These are phyloP conservation scores for Psilocybe cubensis DNA, from an alignment of 768 basidiomycete species.

Conservation along the genomic window DNA sequence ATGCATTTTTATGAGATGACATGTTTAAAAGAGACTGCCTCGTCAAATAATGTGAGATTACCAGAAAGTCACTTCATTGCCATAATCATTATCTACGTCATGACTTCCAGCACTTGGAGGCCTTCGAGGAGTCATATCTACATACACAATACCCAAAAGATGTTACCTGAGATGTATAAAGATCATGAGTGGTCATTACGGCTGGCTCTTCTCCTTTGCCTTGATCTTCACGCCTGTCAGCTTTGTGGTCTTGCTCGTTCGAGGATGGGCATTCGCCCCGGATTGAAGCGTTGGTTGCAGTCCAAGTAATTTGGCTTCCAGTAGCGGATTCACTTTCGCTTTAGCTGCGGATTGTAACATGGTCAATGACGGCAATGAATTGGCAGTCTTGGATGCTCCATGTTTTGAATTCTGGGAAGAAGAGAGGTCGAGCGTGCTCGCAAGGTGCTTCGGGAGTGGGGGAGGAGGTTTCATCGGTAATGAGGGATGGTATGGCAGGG, in stretches of 20 bases:
- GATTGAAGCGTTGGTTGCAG: background rate
- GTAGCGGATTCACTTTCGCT: background rate
- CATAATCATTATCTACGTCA: too few species aligned
- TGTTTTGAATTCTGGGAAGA: conserved; percentile 6
- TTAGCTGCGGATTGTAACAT: conserved; percentile 8
- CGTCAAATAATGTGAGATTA: background rate
- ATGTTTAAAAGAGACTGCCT: background rate
- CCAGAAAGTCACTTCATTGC: too few species aligned
- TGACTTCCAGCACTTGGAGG: too few species aligned
- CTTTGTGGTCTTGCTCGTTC: conserved; percentile 23
- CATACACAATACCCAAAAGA: background rate
- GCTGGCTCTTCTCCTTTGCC: conserved; percentile 27
- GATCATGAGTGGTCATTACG: background rate
- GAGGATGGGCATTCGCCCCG: background rate
- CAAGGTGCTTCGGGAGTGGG: conserved; percentile 23
- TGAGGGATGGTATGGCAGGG: conserved; percentile 35
- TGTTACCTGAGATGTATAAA: background rate
- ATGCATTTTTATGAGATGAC: conserved; percentile 10
- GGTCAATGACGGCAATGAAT: conserved; percentile 28
- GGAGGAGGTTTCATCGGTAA: conserved; percentile 48
- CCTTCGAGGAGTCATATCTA: background rate
- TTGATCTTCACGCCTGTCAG: conserved; percentile 48
- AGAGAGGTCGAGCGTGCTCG: conserved; percentile 1
- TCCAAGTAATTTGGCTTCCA: background rate
- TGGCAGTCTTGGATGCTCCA: conserved; percentile 19